Evolutionary conservation across 495 filamentous ascomycete species (phyloP).

Genomic region (Annulohypoxylon bovei): DNA sequence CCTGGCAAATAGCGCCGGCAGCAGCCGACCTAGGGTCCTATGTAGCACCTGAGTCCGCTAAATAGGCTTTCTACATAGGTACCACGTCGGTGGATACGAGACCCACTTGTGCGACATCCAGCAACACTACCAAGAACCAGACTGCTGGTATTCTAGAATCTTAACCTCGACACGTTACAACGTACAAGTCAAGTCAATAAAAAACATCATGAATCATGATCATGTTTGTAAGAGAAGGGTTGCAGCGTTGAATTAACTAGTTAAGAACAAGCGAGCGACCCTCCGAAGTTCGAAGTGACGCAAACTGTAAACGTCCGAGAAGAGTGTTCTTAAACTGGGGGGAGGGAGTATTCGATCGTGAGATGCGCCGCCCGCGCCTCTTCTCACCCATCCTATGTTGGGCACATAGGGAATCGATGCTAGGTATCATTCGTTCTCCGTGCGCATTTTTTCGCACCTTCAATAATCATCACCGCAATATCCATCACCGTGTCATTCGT

Average conservation of each 20-base stretch:
- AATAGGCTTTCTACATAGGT: conserved; percentile 25
- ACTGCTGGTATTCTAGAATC: background rate
- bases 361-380: no score
- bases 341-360: no score
- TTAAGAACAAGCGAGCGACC: background rate
- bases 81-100: background rate
- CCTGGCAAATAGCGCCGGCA: conserved; percentile 24
- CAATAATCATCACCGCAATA: no score
- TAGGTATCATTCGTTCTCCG: no score
- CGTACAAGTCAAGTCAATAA: background rate
- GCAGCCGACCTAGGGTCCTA: conserved; percentile 13
- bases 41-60: conserved; percentile 22
- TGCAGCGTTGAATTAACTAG: background rate
- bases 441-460: no score
- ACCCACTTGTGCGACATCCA: background rate
- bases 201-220: no score
- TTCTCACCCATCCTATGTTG: no score
- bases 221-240: background rate
- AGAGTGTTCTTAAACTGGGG: no score
- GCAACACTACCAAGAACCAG: background rate
- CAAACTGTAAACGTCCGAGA: no score
- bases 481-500: no score
- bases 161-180: background rate
- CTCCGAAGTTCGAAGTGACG: background rate
- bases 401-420: no score